A percentile compares a stretch with the other conserved stretches of the same genome.
Evolutionary conservation across 768 basidiomycete species (phyloP).

Genomic region (Mycena latifolia): DNA sequence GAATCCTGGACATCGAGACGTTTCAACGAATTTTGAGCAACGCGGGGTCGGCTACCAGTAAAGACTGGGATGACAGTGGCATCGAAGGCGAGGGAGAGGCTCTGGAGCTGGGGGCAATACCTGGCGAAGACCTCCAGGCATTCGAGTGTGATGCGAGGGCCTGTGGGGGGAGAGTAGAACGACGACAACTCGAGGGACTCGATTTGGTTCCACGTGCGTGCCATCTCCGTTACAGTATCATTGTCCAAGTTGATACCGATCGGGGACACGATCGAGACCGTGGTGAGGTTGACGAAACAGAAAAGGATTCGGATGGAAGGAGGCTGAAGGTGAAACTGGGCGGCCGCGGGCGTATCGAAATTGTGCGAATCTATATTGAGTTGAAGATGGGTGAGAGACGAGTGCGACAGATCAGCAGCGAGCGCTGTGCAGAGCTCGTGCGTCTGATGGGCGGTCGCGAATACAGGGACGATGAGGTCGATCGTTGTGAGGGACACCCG

Average conservation of each 20-base stretch:
- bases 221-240: conserved; percentile 11
- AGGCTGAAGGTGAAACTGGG: not conserved
- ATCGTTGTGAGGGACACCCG: not conserved
- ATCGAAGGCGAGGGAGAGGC: conserved; percentile 14
- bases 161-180: not conserved
- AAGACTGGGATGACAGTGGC: conserved; percentile 1
- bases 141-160: conserved; percentile 6
- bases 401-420: not conserved
- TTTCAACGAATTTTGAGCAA: not conserved
- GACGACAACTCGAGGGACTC: not conserved
- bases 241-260: conserved; percentile 8
- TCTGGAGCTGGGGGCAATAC: conserved; percentile 13
- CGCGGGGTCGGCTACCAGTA: not conserved
- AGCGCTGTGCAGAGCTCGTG: not conserved
- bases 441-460: not conserved
- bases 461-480: not conserved
- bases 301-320: conserved; percentile 3
- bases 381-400: not conserved
- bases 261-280: not conserved
- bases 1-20: conserved; percentile 5
- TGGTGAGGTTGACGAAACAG: conserved; percentile 15
- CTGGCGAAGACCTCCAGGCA: conserved; percentile 6
- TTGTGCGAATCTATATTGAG: not conserved
- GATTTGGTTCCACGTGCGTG: conserved; percentile 15
- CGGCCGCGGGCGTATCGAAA: not conserved